Evolutionary conservation across 768 basidiomycete genomes (phyloP), one percentile per base, ranked within the genome.

Genomic region (Omphalotus guepiniiformis): DNA sequence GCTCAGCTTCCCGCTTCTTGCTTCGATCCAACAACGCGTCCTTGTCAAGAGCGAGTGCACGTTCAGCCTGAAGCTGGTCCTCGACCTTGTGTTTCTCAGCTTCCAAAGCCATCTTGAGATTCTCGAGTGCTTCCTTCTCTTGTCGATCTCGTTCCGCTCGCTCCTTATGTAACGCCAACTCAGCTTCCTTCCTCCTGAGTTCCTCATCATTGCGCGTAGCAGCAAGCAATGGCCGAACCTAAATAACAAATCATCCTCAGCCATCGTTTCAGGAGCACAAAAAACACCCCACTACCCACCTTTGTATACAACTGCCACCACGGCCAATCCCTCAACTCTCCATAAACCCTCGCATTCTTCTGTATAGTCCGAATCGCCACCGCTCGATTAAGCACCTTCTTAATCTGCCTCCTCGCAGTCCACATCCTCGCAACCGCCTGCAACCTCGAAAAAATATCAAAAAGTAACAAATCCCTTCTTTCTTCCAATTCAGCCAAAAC

Each of bases 261-360:
- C 36, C 30, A n/a, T 13, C 40, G 25, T 27, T 25, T 9, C 8
- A 42, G 30, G 15, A 35, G 32, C 7, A 43, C 27, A 35, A 16
- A 19, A 2, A 27, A 12, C 12, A 46, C n/a, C 27, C 19, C 29
- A 47, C 15, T n/a, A 23, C 65, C 37, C 51, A 82, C 92, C 73
- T 95, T 95, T 2, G 93, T 93, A 62, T 94, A 99, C 7, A 98
- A 74, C 53, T 93, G 88, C 96, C 96, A 99, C 96, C 96, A 98
- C 1, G 95, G 93, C 96, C 96, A 98, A 43, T 95, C 91, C 38
- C 82, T 76, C 23, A 99, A 73, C 47, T 91, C 85, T 6, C 85
- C 83, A 60, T 98, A 98, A 18, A 96, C 76, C 18, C 93, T 74
- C 2, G 95, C 95, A 61, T 99, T 99, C 37, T 84, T 78, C 61